A percentile compares a stretch with the other conserved stretches of the same genome.
phyloP scores from a whole-genome alignment of 1,284 basidiomycete genomes.

The Tausonia pullulans region DNA sequence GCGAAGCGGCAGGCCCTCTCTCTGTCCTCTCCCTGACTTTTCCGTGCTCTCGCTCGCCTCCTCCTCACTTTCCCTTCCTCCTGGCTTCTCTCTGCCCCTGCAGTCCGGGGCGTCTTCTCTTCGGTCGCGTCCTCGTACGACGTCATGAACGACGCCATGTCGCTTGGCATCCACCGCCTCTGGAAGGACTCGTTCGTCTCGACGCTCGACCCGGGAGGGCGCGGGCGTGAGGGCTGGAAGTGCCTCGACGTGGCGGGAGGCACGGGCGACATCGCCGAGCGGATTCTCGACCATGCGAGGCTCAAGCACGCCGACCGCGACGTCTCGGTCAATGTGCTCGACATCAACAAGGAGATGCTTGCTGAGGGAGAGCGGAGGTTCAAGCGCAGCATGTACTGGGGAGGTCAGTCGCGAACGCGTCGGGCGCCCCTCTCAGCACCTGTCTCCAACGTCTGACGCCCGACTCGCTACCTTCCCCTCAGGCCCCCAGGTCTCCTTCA shows the following conservation, averaged over 20 bases:
- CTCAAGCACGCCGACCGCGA: conserved; percentile 80
- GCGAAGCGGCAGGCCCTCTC: background rate
- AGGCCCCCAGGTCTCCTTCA: conserved; percentile 90
- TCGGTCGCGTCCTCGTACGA: conserved; percentile 95
- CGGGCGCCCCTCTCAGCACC: background rate
- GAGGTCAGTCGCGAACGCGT: conserved; percentile 51
- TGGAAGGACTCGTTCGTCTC: conserved; percentile 95
- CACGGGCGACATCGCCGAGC: conserved; percentile 92
- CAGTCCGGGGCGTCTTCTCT: conserved; percentile 84
- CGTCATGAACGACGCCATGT: conserved; percentile 98
- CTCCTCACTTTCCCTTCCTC: background rate
- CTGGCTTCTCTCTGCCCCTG: background rate
- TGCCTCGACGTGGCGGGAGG: conserved; percentile 97
- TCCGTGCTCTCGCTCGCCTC: background rate
- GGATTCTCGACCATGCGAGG: conserved; percentile 83
- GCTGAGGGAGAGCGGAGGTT: conserved; percentile 82
- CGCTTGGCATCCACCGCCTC: conserved; percentile 85
- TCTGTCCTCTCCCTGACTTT: background rate
- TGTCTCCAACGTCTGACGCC: background rate
- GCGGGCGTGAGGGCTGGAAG: conserved; percentile 42
- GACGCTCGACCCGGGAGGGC: conserved; percentile 40
- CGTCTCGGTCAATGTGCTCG: conserved; percentile 79
- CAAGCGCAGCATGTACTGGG: conserved; percentile 92
- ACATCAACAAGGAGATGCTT: conserved; percentile 94
- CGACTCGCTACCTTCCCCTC: background rate